A percentile compares a stretch with the other conserved stretches of the same genome.
phyloP scores from a whole-genome alignment of 768 basidiomycete species.

The Lentinula aciculospora region DNA sequence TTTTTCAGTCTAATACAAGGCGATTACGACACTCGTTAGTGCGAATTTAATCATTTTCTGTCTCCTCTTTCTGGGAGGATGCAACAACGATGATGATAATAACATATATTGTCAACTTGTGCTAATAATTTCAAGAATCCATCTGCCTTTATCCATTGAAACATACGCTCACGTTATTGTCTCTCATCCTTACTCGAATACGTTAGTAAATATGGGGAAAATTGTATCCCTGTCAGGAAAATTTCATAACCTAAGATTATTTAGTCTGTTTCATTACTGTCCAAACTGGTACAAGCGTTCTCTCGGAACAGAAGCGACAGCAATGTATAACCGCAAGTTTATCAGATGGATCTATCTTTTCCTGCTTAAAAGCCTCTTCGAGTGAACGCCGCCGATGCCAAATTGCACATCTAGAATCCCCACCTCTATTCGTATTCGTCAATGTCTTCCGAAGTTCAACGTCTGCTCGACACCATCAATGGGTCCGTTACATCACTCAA shows the following conservation, averaged over 20 bases:
- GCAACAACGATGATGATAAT: too few relatives aligned
- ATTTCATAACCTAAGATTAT: neutral
- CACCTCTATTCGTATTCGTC: neutral
- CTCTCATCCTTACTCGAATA: neutral
- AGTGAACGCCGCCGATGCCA: conserved; percentile 6
- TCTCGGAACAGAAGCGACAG: conserved; percentile 2
- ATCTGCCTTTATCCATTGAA: too few relatives aligned
- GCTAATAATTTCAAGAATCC: too few relatives aligned
- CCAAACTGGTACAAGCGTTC: neutral
- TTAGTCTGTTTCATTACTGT: neutral
- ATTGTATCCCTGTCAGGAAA: neutral
- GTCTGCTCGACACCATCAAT: conserved; percentile 2
- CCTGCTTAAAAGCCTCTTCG: neutral
- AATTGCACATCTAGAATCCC: neutral
- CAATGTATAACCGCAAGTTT: neutral
- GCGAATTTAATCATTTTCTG: neutral
- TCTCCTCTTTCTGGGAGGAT: neutral
- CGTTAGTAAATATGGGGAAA: neutral
- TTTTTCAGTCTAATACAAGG: neutral
- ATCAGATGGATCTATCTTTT: neutral
- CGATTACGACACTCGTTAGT: neutral
- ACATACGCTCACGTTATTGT: too few relatives aligned
- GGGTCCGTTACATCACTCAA: neutral
- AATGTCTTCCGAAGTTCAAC: conserved; percentile 5
- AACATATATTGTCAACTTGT: too few relatives aligned